Conservation (phyloP, 768 basidiomycete species). For the Russula virescens region DNA sequence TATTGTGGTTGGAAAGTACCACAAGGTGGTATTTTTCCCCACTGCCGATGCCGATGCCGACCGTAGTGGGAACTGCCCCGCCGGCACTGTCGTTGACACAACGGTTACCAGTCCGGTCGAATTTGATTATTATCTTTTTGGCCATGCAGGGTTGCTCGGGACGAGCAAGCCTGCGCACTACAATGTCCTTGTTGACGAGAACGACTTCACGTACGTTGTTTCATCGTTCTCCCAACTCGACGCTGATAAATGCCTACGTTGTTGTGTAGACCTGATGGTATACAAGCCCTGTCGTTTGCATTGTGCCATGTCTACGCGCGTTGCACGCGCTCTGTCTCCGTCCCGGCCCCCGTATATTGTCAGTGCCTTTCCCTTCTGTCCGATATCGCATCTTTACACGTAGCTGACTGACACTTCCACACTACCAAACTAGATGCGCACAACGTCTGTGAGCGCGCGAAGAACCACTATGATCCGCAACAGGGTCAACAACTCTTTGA, state of each 20-base stretch:
- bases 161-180: slow-evolving; percentile 61
- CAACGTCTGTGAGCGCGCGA: slow-evolving; percentile 66
- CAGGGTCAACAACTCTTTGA: slow-evolving; percentile 47
- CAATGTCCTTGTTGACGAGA: slow-evolving; percentile 45
- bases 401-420: not conserved
- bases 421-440: slow-evolving; percentile 71
- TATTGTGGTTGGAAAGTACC: slow-evolving; percentile 73
- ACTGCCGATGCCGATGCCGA: not conserved
- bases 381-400: not conserved
- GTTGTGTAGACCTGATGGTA: slow-evolving; percentile 47
- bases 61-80: slow-evolving; percentile 60
- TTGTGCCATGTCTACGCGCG: slow-evolving; percentile 77
- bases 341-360: slow-evolving; percentile 81
- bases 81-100: slow-evolving; percentile 71
- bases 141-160: slow-evolving; percentile 52
- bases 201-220: slow-evolving; percentile 49
- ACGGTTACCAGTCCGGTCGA: slow-evolving; percentile 64
- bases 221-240: not conserved
- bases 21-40: slow-evolving; percentile 56
- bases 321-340: slow-evolving; percentile 73
- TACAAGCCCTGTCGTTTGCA: slow-evolving; percentile 67
- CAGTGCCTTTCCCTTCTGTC: slow-evolving; percentile 26
- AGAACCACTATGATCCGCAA: slow-evolving; percentile 69
- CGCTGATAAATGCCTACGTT: not conserved
- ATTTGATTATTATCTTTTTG: slow-evolving; percentile 72